A percentile compares a stretch with the other conserved stretches of the same genome.
phyloP scores from a whole-genome alignment of 75 land plant genomes.

The Pinus albicaulis region DNA sequence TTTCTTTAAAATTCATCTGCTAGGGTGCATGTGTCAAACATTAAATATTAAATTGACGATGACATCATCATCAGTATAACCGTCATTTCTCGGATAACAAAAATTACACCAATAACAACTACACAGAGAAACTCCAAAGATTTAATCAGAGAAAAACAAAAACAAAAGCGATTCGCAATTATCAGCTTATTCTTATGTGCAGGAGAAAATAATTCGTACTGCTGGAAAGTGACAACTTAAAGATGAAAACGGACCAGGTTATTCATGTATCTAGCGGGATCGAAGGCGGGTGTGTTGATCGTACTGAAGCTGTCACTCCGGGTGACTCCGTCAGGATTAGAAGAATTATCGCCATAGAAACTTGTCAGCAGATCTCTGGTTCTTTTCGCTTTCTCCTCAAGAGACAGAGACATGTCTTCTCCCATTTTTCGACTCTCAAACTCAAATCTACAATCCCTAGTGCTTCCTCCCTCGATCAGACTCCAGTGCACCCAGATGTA shows the following conservation, averaged over 20 bases:
- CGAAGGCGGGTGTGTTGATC: slow-evolving; percentile 78
- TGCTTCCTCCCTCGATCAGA: too few relatives aligned
- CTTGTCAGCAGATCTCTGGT: slow-evolving; percentile 90
- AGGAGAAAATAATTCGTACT: too few relatives aligned
- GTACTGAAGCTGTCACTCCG: slow-evolving; percentile 48
- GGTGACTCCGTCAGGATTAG: not conserved
- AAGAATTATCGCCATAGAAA: slow-evolving; percentile 71
- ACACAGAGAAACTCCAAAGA: too few relatives aligned
- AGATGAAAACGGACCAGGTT: slow-evolving; percentile 45
- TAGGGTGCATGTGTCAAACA: not conserved
- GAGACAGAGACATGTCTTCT: slow-evolving; percentile 9
- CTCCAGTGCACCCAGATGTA: too few relatives aligned
- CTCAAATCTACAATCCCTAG: too few relatives aligned
- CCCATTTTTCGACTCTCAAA: not conserved
- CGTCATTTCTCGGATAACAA: not conserved
- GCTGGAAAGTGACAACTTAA: not conserved
- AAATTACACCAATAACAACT: too few relatives aligned
- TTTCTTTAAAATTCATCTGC: not conserved
- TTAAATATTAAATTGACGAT: not conserved
- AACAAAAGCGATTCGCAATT: too few relatives aligned
- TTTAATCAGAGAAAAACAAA: too few relatives aligned
- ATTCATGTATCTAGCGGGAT: slow-evolving; percentile 82
- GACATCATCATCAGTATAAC: not conserved
- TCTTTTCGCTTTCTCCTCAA: slow-evolving; percentile 86
- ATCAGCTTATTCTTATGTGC: too few relatives aligned